phyloP scores from a whole-genome alignment of 352 stramenopile genomes.

The Phytophthora sansomeana region DNA sequence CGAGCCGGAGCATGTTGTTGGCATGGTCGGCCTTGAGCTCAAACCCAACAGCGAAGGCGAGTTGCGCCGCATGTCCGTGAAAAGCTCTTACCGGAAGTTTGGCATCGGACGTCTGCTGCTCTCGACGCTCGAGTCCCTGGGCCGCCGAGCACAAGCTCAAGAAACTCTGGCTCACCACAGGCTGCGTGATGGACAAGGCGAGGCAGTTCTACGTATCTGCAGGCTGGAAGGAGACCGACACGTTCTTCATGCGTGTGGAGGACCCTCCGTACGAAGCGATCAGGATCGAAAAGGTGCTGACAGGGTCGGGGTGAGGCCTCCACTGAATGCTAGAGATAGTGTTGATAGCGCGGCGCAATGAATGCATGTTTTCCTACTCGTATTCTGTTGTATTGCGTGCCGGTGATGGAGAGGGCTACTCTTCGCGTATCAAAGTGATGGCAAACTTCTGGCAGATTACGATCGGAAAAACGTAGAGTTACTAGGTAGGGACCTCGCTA shows the following conservation, averaged over 20 bases:
- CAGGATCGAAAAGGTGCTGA: conserved; percentile 33
- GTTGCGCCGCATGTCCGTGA: conserved; percentile 52
- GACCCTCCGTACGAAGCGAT: conserved; percentile 27
- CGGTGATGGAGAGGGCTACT: too few relatives aligned
- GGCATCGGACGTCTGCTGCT: conserved; percentile 39
- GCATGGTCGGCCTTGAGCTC: conserved; percentile 8
- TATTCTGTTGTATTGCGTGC: too few relatives aligned
- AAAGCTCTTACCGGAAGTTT: conserved; percentile 31
- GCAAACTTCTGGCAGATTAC: not conserved
- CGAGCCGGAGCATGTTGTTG: not conserved
- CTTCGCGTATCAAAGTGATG: not conserved
- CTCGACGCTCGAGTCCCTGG: conserved; percentile 40
- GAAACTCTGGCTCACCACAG: conserved; percentile 41
- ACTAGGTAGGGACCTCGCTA: too few relatives aligned
- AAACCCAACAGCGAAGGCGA: conserved; percentile 29
- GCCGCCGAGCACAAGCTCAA: conserved; percentile 14
- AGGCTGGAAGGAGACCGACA: conserved; percentile 30
- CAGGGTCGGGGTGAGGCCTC: too few relatives aligned
- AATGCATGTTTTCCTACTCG: too few relatives aligned
- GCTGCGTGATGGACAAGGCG: conserved; percentile 26
- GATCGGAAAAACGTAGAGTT: not conserved
- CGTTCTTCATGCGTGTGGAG: conserved; percentile 11
- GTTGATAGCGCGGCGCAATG: not conserved
- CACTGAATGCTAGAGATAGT: too few relatives aligned
- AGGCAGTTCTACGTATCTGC: conserved; percentile 30